phyloP scores from a whole-genome alignment of 106 monocot genomes.

The Chionographis japonica region DNA sequence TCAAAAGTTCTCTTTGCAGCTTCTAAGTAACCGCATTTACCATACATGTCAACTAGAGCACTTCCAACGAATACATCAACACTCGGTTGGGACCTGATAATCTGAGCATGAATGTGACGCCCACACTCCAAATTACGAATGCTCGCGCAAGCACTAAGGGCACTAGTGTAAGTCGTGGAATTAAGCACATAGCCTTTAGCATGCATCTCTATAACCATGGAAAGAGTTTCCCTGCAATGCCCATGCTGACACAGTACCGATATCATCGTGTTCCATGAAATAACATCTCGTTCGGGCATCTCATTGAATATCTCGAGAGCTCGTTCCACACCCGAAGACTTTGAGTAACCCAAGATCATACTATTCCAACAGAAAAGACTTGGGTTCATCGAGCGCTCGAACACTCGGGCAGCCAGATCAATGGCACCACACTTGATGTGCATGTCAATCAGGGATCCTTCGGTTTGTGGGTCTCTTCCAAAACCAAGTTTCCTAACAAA shows the following conservation, averaged over 20 bases:
- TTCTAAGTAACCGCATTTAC: constrained; percentile 60
- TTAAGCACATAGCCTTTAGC: constrained; percentile 35
- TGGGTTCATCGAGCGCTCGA: constrained; percentile 36
- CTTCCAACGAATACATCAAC: constrained; percentile 58
- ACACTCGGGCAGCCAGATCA: constrained; percentile 41
- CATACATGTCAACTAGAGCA: constrained; percentile 81
- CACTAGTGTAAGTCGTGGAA: constrained; percentile 57
- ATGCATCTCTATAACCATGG: constrained; percentile 51
- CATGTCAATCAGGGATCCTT: constrained; percentile 60
- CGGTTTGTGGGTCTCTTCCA: constrained; percentile 25
- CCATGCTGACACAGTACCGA: constrained; percentile 49
- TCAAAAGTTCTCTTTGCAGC: constrained; percentile 62
- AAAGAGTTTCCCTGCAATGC: constrained; percentile 29
- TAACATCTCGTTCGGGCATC: constrained; percentile 62
- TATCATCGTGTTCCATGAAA: constrained; percentile 86
- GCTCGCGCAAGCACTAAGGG: constrained; percentile 54
- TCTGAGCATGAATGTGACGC: constrained; percentile 63
- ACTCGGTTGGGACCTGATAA: constrained; percentile 27
- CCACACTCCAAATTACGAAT: constrained; percentile 53
- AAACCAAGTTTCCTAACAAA: constrained; percentile 45
- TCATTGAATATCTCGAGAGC: constrained; percentile 45
- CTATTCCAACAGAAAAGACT: constrained; percentile 69
- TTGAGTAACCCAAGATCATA: constrained; percentile 64
- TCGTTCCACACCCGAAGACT: constrained; percentile 23
- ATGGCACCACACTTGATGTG: constrained; percentile 59